Percentiles rank a stretch among this genome's conserved stretches.
Conservation (phyloP, 2,329 filamentous ascomycete species). For the Trematosphaeria pertusa region DNA sequence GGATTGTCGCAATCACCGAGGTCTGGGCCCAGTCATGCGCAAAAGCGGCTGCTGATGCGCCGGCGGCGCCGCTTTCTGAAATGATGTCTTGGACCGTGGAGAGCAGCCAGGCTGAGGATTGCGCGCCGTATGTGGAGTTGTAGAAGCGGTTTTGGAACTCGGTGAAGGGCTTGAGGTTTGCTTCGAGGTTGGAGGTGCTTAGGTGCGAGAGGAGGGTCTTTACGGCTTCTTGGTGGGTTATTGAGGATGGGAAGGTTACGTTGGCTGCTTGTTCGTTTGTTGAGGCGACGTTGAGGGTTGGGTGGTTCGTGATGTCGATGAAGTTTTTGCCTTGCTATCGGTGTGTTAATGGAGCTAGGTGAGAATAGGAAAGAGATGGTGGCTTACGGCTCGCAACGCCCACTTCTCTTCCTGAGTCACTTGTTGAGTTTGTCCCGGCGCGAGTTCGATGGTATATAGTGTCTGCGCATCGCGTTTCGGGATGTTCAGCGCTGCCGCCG, state of each 20-base stretch:
- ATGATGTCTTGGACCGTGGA: constrained; percentile 74
- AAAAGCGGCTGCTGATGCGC: constrained; percentile 75
- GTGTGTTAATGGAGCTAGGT: neutral
- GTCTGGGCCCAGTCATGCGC: constrained; percentile 83
- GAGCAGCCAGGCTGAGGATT: constrained; percentile 88
- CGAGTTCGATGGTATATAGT: constrained; percentile 78
- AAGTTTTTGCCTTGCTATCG: constrained; percentile 42
- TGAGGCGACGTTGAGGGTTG: constrained; percentile 16
- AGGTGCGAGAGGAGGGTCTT: constrained; percentile 25
- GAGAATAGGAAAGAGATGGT: too few relatives aligned
- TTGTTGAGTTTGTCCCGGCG: constrained; percentile 78
- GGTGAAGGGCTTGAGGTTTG: constrained; percentile 25
- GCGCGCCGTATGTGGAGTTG: constrained; percentile 60
- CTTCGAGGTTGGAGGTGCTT: constrained; percentile 26
- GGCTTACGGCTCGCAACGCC: constrained; percentile 78
- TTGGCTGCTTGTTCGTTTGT: constrained; percentile 10
- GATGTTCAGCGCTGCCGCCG: too few relatives aligned
- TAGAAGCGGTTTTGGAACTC: constrained; percentile 34
- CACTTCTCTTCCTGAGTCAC: constrained; percentile 92
- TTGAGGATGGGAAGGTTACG: constrained; percentile 19
- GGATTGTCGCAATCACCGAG: constrained; percentile 88
- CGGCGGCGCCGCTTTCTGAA: constrained; percentile 70
- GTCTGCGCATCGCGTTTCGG: constrained; percentile 6
- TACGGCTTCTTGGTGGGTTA: constrained; percentile 21
- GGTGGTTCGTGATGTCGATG: constrained; percentile 34